These are phyloP conservation scores for Furcasterigmium sp. DNA, from an alignment of 2,329 filamentous ascomycete species.

Conservation along the genomic window DNA sequence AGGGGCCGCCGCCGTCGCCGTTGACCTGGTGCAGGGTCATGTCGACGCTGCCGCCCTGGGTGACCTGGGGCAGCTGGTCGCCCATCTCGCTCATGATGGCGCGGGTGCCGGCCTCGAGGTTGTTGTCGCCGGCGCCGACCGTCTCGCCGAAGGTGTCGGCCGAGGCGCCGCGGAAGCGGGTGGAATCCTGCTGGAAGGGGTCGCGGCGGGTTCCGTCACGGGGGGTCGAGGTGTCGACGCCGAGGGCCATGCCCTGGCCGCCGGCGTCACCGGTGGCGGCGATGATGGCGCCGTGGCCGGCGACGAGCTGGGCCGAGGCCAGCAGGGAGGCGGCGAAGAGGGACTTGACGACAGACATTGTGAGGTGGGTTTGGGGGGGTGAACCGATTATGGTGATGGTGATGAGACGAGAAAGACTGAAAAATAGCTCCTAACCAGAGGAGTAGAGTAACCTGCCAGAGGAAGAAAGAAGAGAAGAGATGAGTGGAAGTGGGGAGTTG, in stretches of 20 bases:
- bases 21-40: conserved; percentile 67
- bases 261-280: conserved; percentile 52
- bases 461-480: conserved; percentile 3
- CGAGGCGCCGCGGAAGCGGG: conserved; percentile 51
- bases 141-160: conserved; percentile 54
- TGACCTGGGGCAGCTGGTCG: conserved; percentile 52
- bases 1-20: conserved; percentile 60
- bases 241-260: conserved; percentile 46
- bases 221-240: conserved; percentile 49
- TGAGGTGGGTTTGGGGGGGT: conserved; percentile 5
- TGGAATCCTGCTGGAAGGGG: conserved; percentile 61
- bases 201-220: conserved; percentile 55
- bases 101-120: conserved; percentile 49
- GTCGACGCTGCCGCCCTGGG: conserved; percentile 46
- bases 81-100: conserved; percentile 55
- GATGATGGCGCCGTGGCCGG: conserved; percentile 57
- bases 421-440: conserved; percentile 4
- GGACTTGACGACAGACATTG: conserved; percentile 24
- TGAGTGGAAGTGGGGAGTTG: conserved; percentile 2
- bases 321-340: conserved; percentile 41
- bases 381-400: background rate
- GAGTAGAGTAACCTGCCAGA: conserved; percentile 4
- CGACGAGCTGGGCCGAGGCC: conserved; percentile 48
- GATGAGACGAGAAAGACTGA: background rate
- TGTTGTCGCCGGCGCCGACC: conserved; percentile 49